Evolutionary conservation across 805 yeast genomes (phyloP).

Genomic region (Teunomyces aglyptinius): DNA sequence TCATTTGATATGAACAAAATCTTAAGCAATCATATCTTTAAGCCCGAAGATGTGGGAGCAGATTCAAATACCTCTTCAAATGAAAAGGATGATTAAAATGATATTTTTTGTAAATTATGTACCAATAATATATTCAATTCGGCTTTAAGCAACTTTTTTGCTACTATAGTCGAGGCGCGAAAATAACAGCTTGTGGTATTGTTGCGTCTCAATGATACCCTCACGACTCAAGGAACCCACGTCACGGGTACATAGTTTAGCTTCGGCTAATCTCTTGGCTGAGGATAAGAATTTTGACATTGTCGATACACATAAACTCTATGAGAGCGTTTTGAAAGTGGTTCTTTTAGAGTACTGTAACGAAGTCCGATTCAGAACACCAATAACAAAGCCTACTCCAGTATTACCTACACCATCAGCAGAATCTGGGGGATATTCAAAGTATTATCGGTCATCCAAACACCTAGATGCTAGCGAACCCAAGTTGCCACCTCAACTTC

Average conservation of each 20-base stretch:
- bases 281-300: conserved; percentile 13
- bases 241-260: conserved; percentile 22
- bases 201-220: background rate
- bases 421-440: conserved; percentile 5
- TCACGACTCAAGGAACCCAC: conserved; percentile 1
- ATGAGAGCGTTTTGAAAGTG: conserved; percentile 53
- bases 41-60: conserved; percentile 25
- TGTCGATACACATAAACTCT: conserved; percentile 34
- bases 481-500: conserved; percentile 38
- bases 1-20: conserved; percentile 60
- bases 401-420: background rate
- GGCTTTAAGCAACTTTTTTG: background rate
- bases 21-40: conserved; percentile 49
- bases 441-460: conserved; percentile 10
- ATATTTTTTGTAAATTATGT: conserved; percentile 1
- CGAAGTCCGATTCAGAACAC: conserved; percentile 59
- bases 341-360: conserved; percentile 58
- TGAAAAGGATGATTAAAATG: conserved; percentile 6
- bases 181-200: background rate
- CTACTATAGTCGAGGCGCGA: background rate
- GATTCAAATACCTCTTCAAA: conserved; percentile 2
- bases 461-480: conserved; percentile 17
- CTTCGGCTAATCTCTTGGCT: conserved; percentile 18
- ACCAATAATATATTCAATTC: background rate
- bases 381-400: conserved; percentile 10